These are phyloP conservation scores for Syzygium aromaticum DNA, from an alignment of 345 rosid genomes.

Conservation along the genomic window DNA sequence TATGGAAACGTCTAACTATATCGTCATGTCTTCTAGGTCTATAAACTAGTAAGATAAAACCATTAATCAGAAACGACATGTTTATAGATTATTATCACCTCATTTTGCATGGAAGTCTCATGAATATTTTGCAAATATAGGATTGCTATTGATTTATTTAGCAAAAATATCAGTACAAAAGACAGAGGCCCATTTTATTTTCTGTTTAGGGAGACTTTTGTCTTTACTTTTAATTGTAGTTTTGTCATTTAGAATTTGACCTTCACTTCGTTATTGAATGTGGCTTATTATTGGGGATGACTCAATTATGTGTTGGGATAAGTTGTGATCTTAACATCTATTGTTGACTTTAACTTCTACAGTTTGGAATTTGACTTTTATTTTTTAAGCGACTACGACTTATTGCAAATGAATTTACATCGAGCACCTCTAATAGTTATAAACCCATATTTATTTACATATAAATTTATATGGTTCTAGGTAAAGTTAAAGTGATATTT, in stretches of 20 bases:
- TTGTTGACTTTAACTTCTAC: neutral
- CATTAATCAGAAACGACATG: neutral
- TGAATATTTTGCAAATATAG: neutral
- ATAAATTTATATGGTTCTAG: neutral
- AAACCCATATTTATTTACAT: neutral
- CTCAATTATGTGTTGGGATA: neutral
- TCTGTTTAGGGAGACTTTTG: neutral
- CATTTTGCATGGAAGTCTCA: neutral
- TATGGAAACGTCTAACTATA: neutral
- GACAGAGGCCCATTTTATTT: neutral
- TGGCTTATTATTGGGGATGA: neutral
- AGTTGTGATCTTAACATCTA: neutral
- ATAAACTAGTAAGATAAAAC: neutral
- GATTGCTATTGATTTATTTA: neutral
- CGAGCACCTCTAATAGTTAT: neutral
- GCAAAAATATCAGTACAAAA: neutral
- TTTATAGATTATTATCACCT: neutral
- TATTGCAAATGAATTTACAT: neutral
- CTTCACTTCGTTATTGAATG: neutral
- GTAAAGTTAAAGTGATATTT: neutral
- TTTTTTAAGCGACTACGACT: neutral
- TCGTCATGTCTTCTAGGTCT: neutral
- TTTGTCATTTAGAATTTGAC: neutral
- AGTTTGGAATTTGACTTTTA: neutral
- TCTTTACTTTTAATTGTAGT: too few species aligned